These are phyloP conservation scores for Sphaerulina musiva DNA, from an alignment of 2,329 filamentous ascomycete genomes.

Conservation along the genomic window DNA sequence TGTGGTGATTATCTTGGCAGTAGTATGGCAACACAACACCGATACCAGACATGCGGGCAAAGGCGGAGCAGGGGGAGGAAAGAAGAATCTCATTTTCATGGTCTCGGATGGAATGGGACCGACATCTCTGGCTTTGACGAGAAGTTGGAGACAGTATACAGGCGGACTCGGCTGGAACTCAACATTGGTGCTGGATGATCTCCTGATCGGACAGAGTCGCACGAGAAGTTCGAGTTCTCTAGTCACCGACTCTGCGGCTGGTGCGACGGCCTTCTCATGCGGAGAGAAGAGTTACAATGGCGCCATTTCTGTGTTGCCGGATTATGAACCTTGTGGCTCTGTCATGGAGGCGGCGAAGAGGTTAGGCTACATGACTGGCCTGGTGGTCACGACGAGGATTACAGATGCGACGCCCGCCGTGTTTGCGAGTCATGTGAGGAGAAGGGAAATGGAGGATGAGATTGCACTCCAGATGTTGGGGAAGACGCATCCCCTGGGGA, in stretches of 20 bases:
- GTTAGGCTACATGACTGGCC: slow-evolving; percentile 82
- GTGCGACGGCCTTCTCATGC: slow-evolving; percentile 92
- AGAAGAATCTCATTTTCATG: slow-evolving; percentile 97
- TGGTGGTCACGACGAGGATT: slow-evolving; percentile 90
- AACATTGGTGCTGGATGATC: slow-evolving; percentile 72
- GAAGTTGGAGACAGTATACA: slow-evolving; percentile 75
- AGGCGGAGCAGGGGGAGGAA: slow-evolving; percentile 43
- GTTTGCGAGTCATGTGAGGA: slow-evolving; percentile 82
- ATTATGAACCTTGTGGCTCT: slow-evolving; percentile 81
- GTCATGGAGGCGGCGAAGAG: slow-evolving; percentile 89
- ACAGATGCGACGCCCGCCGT: slow-evolving; percentile 95
- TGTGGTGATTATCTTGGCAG: slow-evolving; percentile 69
- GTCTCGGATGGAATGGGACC: slow-evolving; percentile 98
- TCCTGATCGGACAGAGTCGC: slow-evolving; percentile 83
- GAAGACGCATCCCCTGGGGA: slow-evolving; percentile 68
- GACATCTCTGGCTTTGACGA: slow-evolving; percentile 77
- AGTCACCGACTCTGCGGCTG: slow-evolving; percentile 93
- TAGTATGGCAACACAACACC: slow-evolving; percentile 62
- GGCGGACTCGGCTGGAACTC: slow-evolving; percentile 67
- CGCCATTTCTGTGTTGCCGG: slow-evolving; percentile 82
- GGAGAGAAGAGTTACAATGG: slow-evolving; percentile 93
- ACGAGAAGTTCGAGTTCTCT: slow-evolving; percentile 78
- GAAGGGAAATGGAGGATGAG: slow-evolving; percentile 73
- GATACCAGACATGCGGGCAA: slow-evolving; percentile 7
- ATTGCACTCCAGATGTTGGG: slow-evolving; percentile 92